Evolutionary conservation across 176 grass and related monocot genomes (phyloP).

Genomic region (Pontederia paniculata): DNA sequence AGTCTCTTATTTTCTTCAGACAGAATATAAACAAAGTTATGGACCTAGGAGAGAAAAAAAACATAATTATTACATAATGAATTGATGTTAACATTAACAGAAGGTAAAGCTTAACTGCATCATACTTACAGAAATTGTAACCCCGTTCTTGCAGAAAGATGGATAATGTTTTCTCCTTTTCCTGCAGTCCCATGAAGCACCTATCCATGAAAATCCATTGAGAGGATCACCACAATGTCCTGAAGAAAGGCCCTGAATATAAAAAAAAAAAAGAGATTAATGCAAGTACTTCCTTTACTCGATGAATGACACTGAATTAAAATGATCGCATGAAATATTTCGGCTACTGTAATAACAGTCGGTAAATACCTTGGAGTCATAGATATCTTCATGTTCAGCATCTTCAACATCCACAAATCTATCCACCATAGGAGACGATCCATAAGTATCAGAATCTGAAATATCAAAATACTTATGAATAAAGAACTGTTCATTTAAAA

Average conservation of each 20-base stretch:
- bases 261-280: slow-evolving; percentile 11
- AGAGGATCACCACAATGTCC: slow-evolving; percentile 22
- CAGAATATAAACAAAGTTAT: slow-evolving; percentile 83
- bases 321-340: too few species aligned
- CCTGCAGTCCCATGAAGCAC: slow-evolving; percentile 47
- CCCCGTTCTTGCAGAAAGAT: slow-evolving; percentile 56
- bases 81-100: background rate
- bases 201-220: slow-evolving; percentile 59
- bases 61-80: slow-evolving; percentile 6
- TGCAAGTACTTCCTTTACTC: background rate
- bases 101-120: background rate
- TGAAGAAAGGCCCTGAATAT: slow-evolving; percentile 41
- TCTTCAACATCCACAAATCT: slow-evolving; percentile 30
- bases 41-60: slow-evolving; percentile 39
- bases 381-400: slow-evolving; percentile 27
- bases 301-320: too few species aligned
- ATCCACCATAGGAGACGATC: slow-evolving; percentile 22
- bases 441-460: slow-evolving; percentile 19
- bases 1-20: slow-evolving; percentile 72
- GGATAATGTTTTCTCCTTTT: slow-evolving; percentile 70
- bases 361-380: slow-evolving; percentile 39
- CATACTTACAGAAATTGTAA: slow-evolving; percentile 72
- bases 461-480: background rate
- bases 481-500: background rate
- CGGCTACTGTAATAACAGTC: too few species aligned